Evolutionary conservation across 495 filamentous ascomycete species (phyloP).

Genomic region (Tuber umbilicatum): DNA sequence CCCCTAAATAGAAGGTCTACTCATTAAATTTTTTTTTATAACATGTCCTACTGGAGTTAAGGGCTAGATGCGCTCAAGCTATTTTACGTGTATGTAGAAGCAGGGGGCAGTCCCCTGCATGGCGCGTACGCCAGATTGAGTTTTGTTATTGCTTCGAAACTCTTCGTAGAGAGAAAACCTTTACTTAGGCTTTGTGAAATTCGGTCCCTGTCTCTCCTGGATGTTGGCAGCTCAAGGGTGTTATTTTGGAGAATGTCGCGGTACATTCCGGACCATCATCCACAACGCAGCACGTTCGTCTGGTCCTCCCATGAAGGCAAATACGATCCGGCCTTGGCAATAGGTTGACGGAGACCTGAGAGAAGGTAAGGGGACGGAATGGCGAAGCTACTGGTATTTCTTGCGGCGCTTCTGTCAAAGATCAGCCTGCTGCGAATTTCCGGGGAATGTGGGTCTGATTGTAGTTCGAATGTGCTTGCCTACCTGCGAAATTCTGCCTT

Average conservation of each 20-base stretch:
- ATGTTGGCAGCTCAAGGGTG: not conserved
- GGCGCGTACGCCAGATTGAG: slow-evolving; percentile 6
- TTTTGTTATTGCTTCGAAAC: slow-evolving; percentile 1
- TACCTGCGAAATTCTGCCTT: not conserved
- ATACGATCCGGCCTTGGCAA: not conserved
- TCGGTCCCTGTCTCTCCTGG: not conserved
- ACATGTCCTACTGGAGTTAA: slow-evolving; percentile 3
- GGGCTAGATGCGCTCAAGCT: slow-evolving; percentile 1
- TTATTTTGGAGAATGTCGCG: not conserved
- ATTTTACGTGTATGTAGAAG: not conserved
- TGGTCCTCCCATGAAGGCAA: not conserved
- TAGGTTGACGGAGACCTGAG: not conserved
- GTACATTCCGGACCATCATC: not conserved
- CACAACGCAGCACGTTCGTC: not conserved
- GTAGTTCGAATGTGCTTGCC: not conserved
- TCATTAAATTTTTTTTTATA: slow-evolving; percentile 3
- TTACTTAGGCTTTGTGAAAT: not conserved
- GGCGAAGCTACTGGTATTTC: slow-evolving; percentile 2
- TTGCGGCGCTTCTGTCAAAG: not conserved
- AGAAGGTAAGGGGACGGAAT: slow-evolving; percentile 1
- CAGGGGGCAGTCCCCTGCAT: slow-evolving; percentile 1
- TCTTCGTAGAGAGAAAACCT: not conserved
- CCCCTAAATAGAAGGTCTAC: slow-evolving; percentile 3
- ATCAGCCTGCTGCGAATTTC: slow-evolving; percentile 1
- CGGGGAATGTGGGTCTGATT: not conserved